Conservation (phyloP, 192 early-diverging fungal genomes). For the Entophlyctis luteolus region DNA sequence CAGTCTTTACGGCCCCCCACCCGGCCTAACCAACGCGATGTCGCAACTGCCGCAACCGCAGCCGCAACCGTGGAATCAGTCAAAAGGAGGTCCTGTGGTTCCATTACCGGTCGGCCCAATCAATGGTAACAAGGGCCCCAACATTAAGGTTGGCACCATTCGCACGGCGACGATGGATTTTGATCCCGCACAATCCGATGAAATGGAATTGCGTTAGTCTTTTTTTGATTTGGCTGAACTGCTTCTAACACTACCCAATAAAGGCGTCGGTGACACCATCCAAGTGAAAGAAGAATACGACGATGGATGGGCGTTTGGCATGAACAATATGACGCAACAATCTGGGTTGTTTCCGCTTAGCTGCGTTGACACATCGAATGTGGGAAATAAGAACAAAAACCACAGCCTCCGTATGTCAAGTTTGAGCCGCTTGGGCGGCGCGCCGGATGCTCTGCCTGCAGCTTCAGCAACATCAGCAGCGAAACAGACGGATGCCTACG, state of each 20-base stretch:
- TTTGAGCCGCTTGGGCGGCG: not conserved
- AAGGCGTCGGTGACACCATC: not conserved
- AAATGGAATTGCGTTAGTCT: slow-evolving; percentile 15
- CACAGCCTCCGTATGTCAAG: slow-evolving; percentile 9
- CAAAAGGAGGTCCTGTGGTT: not conserved
- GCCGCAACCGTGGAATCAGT: not conserved
- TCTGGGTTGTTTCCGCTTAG: not conserved
- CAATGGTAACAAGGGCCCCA: not conserved
- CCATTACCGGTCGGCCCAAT: not conserved
- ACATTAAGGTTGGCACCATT: not conserved
- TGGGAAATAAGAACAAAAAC: not conserved
- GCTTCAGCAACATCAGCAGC: not conserved
- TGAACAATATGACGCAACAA: slow-evolving; percentile 3
- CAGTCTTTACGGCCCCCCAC: slow-evolving; percentile 6
- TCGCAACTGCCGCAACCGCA: too few relatives aligned
- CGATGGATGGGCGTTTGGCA: slow-evolving; percentile 6
- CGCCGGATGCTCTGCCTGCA: not conserved
- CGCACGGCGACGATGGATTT: not conserved
- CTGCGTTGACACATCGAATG: not conserved
- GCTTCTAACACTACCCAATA: not conserved
- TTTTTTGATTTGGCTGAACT: not conserved
- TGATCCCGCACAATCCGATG: not conserved
- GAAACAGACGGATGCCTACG: not conserved
- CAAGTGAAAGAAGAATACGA: slow-evolving; percentile 3
- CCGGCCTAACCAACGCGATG: too few relatives aligned